phyloP scores from a whole-genome alignment of 1,284 basidiomycete species.

The Sphagnurus paluster region DNA sequence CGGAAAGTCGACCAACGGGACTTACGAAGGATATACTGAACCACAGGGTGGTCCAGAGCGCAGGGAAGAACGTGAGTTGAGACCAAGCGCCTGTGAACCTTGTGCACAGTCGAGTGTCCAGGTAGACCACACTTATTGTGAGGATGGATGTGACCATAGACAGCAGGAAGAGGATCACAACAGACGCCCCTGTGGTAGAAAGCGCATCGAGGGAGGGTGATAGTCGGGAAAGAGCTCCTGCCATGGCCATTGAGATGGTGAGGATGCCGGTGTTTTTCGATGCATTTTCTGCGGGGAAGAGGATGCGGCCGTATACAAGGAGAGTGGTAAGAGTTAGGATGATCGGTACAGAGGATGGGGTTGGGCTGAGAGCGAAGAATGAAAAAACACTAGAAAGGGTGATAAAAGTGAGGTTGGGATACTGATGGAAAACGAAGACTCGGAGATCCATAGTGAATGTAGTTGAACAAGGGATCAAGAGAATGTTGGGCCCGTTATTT shows the following conservation, averaged over 20 bases:
- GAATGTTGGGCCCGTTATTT: background rate
- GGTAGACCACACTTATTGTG: constrained; percentile 39
- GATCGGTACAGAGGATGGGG: constrained; percentile 52
- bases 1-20: constrained; percentile 67
- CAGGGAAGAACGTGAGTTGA: constrained; percentile 60
- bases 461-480: background rate
- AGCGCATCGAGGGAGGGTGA: constrained; percentile 55
- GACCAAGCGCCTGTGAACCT: constrained; percentile 36
- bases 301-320: constrained; percentile 48
- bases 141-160: constrained; percentile 45
- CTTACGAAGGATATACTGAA: constrained; percentile 48
- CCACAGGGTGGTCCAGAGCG: constrained; percentile 67
- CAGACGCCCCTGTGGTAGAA: constrained; percentile 49
- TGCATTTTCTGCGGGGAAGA: constrained; percentile 37
- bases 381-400: constrained; percentile 36
- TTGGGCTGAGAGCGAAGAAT: constrained; percentile 46
- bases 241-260: constrained; percentile 44
- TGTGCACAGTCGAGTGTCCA: constrained; percentile 37
- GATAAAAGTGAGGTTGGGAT: constrained; percentile 41
- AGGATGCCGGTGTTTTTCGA: constrained; percentile 33
- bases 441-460: constrained; percentile 22
- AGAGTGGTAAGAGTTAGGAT: constrained; percentile 47
- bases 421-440: constrained; percentile 31
- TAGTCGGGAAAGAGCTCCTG: constrained; percentile 47
- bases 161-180: constrained; percentile 43